Percentiles rank a stretch among this genome's conserved stretches.
Conservation (phyloP, 2,329 filamentous ascomycete genomes). For the Thermoascus crustaceus region DNA sequence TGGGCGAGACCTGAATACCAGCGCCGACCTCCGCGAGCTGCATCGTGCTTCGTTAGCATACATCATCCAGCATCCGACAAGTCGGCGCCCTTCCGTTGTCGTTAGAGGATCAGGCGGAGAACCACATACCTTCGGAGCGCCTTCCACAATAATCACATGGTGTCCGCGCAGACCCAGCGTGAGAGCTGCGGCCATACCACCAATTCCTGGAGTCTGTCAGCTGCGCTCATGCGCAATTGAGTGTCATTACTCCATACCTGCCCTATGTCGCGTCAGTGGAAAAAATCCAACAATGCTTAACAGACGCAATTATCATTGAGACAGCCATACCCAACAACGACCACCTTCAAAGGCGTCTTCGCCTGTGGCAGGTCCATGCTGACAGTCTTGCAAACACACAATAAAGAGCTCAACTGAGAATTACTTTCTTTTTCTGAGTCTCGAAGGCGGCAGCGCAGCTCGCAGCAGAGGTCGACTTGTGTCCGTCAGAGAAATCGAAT, state of each 20-base stretch:
- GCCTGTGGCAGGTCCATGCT: conserved; percentile 17
- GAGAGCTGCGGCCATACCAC: conserved; percentile 28
- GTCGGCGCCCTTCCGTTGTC: too few relatives aligned
- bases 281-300: too few relatives aligned
- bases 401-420: not conserved
- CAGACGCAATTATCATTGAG: not conserved
- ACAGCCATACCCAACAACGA: conserved; percentile 26
- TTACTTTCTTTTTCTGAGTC: too few relatives aligned
- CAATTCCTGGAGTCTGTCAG: conserved; percentile 21
- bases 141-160: conserved; percentile 24
- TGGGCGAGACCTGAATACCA: conserved; percentile 74
- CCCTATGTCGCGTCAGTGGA: conserved; percentile 12
- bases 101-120: too few relatives aligned
- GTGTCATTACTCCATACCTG: conserved; percentile 16
- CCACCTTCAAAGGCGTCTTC: conserved; percentile 21
- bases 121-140: conserved; percentile 24
- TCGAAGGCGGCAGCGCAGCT: too few relatives aligned
- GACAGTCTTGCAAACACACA: not conserved
- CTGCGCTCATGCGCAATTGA: not conserved
- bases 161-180: conserved; percentile 27
- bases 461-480: too few relatives aligned
- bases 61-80: too few relatives aligned
- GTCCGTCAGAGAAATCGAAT: too few relatives aligned
- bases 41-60: conserved; percentile 4
- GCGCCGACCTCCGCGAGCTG: conserved; percentile 54